A percentile compares a stretch with the other conserved stretches of the same genome.
phyloP scores from a whole-genome alignment of 2,329 filamentous ascomycete species.

The Aspergillus luchuensis region DNA sequence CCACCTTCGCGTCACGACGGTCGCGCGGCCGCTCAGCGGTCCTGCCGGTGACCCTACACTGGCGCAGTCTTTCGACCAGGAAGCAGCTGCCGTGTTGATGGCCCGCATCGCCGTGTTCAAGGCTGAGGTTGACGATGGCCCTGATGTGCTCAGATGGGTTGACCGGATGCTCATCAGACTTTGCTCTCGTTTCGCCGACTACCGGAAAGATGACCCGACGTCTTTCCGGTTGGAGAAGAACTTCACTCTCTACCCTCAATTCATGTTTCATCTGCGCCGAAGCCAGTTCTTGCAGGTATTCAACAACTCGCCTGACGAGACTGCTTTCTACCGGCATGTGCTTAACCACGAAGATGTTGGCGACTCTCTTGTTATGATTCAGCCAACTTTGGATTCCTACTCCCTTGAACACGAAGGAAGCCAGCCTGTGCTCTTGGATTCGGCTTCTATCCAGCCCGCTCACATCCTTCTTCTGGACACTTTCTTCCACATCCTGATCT shows the following conservation, averaged over 20 bases:
- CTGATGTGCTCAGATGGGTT: conserved; percentile 97
- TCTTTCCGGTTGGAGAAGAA: conserved; percentile 98
- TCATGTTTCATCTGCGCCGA: conserved; percentile 98
- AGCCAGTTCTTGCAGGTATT: conserved; percentile 98
- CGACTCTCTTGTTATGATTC: conserved; percentile 98
- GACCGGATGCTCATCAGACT: conserved; percentile 97
- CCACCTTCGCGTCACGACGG: conserved; percentile 92
- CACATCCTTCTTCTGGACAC: conserved; percentile 94
- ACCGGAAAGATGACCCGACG: conserved; percentile 95
- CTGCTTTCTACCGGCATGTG: conserved; percentile 97
- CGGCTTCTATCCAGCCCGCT: conserved; percentile 90
- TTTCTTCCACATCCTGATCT: conserved; percentile 99
- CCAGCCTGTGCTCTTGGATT: conserved; percentile 91
- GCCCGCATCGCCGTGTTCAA: conserved; percentile 99
- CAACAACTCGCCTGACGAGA: conserved; percentile 99
- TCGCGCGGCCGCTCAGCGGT: conserved; percentile 86
- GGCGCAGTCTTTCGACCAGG: conserved; percentile 96
- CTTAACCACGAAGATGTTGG: conserved; percentile 96
- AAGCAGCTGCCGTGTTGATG: conserved; percentile 97
- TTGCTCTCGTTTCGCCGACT: conserved; percentile 95
- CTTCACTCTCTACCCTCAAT: conserved; percentile 97
- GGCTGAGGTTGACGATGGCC: conserved; percentile 95
- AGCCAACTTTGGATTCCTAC: conserved; percentile 95
- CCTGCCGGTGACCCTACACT: conserved; percentile 93
- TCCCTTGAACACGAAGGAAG: conserved; percentile 94